phyloP scores from a whole-genome alignment of 495 filamentous ascomycete genomes.

The Cryomyces minteri region DNA sequence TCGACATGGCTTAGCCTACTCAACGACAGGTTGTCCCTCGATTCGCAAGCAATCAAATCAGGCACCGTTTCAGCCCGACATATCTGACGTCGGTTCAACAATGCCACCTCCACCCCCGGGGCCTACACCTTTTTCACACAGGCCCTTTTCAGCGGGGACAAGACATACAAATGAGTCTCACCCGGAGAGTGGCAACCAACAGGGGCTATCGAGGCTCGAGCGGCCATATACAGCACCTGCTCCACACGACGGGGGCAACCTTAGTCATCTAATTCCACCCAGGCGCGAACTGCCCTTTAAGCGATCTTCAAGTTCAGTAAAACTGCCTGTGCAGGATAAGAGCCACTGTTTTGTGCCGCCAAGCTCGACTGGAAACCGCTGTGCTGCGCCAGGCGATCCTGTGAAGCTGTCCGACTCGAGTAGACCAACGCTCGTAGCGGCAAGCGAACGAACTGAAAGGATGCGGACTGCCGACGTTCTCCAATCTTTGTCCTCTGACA shows the following conservation, averaged over 20 bases:
- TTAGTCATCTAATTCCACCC: conserved; percentile 13
- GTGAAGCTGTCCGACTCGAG: not conserved
- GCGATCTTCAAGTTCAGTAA: conserved; percentile 8
- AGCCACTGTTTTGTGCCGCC: not conserved
- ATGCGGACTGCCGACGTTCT: too few relatives aligned
- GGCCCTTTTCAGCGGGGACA: not conserved
- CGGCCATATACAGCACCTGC: conserved; percentile 4
- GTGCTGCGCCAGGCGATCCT: not conserved
- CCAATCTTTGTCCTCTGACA: too few relatives aligned
- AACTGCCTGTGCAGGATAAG: not conserved
- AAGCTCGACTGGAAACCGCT: not conserved
- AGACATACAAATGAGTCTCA: not conserved
- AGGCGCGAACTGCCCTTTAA: conserved; percentile 20
- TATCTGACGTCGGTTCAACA: not conserved
- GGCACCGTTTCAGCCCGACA: not conserved
- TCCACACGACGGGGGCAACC: not conserved
- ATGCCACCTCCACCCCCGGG: not conserved
- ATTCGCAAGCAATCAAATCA: not conserved
- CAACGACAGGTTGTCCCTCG: too few relatives aligned
- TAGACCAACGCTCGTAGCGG: not conserved
- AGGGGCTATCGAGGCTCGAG: conserved; percentile 1
- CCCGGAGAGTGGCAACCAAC: not conserved
- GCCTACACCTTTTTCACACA: not conserved
- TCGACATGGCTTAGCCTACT: too few relatives aligned
- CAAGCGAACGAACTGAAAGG: too few relatives aligned